Conservation (phyloP, 768 basidiomycete species). For the Lactifluus echinatus region DNA sequence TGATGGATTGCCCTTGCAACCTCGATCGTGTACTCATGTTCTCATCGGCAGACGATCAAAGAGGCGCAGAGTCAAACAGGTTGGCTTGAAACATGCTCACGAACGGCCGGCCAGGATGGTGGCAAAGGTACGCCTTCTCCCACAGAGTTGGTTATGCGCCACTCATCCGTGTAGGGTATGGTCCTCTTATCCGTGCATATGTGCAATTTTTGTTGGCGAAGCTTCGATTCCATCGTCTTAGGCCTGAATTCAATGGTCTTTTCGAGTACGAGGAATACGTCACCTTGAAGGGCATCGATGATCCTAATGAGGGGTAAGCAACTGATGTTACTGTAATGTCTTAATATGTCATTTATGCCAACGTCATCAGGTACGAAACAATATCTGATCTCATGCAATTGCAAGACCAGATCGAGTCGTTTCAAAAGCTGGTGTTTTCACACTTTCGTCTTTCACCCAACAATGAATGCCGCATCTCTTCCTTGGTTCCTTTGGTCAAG, state of each 20-base stretch:
- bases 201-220: conserved; percentile 94
- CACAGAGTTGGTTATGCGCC: background rate
- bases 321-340: background rate
- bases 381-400: conserved; percentile 96
- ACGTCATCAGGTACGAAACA: conserved; percentile 67
- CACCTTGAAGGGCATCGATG: conserved; percentile 92
- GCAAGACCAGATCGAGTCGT: conserved; percentile 98
- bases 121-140: conserved; percentile 49
- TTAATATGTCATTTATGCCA: background rate
- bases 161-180: conserved; percentile 57
- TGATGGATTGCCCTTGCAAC: conserved; percentile 23
- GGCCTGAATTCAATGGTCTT: conserved; percentile 96
- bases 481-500: conserved; percentile 94
- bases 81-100: conserved; percentile 95
- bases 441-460: conserved; percentile 87
- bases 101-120: conserved; percentile 77
- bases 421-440: conserved; percentile 95
- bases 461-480: conserved; percentile 95
- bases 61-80: conserved; percentile 95
- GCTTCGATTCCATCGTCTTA: conserved; percentile 88
- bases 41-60: conserved; percentile 67
- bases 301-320: conserved; percentile 95
- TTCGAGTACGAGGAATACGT: conserved; percentile 99
- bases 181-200: conserved; percentile 87
- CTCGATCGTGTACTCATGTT: conserved; percentile 10